Base-by-base conservation (phyloP, 2,329 filamentous ascomycete genomes). In the Diaporthe eres region DNA sequence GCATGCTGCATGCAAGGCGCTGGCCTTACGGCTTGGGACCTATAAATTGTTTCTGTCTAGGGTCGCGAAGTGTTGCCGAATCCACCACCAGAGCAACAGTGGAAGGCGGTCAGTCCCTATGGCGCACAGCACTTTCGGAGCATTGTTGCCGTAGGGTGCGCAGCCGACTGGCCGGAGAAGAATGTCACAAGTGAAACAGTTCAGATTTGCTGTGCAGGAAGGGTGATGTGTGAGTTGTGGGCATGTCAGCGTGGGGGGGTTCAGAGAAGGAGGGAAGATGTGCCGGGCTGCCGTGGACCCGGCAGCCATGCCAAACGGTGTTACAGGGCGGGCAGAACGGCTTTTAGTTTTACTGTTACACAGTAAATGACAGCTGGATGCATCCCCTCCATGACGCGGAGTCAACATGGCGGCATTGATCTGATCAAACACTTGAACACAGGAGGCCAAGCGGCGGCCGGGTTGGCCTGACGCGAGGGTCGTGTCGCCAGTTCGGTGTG, bases 371-470 rank as follows among this genome's bases (percentile, higher is more conserved):
- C 28, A 34, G 19, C 61, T n/a, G 47, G 44, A 39, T 53, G 47
- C 22, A 25, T 68, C 28, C 28, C 12, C 44, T 51, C 44, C 28
- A 68, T 68, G 65, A 53, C 47, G 47, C 19, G 31, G 47, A 51
- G 4, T 19, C 47, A 42, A 53, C 22, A 44, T 47, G 60, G 60
- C 25, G 19, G 65, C 65, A 68, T 68, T 68, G 65, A 53, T 68
- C n/a, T 39, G 47, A 53, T 68, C 63, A 68, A 68, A 68, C 63
- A 53, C 63, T 68, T 53, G 31, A 53, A 47, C 22, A 39, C 47
- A 15, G 47, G 34, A 68, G 65, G 47, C 47, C 47, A 68, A 42
- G 65, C 65, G 8, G 34, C 31, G 31, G 31, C 39, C 34, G 31
- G n/a, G 47, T 68, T 68, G 65, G 47, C 47, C 42, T 65, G 61